Conservation (phyloP, 805 yeast genomes). For the Ogataea chonburiensis region DNA sequence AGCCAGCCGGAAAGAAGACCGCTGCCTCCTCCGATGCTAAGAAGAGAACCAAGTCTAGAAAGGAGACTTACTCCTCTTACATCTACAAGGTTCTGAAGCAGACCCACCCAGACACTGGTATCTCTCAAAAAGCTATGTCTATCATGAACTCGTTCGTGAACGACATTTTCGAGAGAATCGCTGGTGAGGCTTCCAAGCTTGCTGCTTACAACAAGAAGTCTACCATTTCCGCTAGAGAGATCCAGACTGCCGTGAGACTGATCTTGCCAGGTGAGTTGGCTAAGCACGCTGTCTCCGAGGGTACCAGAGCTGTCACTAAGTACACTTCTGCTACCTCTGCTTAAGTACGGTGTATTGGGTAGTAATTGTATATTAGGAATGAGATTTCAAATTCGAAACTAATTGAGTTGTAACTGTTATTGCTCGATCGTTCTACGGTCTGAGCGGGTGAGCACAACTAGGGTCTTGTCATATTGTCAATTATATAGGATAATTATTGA, state of each 20-base stretch:
- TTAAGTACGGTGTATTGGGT: slow-evolving; percentile 25
- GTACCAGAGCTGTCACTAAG: slow-evolving; percentile 97
- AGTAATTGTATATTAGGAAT: slow-evolving; percentile 26
- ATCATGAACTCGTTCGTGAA: slow-evolving; percentile 98
- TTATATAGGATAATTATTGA: background rate
- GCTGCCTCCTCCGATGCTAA: slow-evolving; percentile 77
- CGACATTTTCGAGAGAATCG: slow-evolving; percentile 97
- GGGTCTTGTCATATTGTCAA: slow-evolving; percentile 1
- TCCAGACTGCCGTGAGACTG: slow-evolving; percentile 97
- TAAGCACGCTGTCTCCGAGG: slow-evolving; percentile 97
- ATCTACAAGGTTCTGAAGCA: slow-evolving; percentile 98
- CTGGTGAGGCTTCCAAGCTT: slow-evolving; percentile 95
- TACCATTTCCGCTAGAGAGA: slow-evolving; percentile 96
- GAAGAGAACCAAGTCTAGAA: slow-evolving; percentile 94
- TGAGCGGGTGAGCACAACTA: too few species aligned
- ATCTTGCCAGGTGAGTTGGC: slow-evolving; percentile 98
- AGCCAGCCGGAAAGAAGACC: slow-evolving; percentile 89
- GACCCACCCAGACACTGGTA: slow-evolving; percentile 99
- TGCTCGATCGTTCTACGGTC: too few species aligned
- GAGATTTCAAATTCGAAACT: slow-evolving; percentile 14
- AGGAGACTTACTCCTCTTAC: slow-evolving; percentile 97
- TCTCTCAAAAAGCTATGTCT: slow-evolving; percentile 97
- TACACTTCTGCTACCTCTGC: slow-evolving; percentile 68
- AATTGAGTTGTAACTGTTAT: too few species aligned
- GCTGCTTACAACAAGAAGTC: slow-evolving; percentile 99